Base-by-base conservation (phyloP, 495 filamentous ascomycete species). In the Hypoxylon subgilvum region DNA sequence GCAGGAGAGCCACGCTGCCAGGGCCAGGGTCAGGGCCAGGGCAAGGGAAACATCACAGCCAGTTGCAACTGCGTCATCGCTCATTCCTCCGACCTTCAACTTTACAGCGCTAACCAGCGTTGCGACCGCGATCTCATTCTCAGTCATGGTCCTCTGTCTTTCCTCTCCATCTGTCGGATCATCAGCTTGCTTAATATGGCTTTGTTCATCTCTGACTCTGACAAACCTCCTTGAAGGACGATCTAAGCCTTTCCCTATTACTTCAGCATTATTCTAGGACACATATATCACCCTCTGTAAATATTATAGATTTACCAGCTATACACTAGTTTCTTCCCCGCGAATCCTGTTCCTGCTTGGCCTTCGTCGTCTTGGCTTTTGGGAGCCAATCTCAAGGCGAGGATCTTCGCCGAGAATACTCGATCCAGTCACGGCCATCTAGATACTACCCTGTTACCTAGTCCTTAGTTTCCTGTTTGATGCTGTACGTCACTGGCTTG, bases 51-150 rank as follows among this genome's bases (percentile, higher is more conserved):
- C n/a, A n/a, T n/a, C n/a, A n/a, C n/a, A 52, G 38, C 27, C 53
- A 53, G 43, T 40, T 36, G 47, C 16, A 63, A 53, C 60, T 63
- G 53, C 60, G 60, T 63, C 60, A 63, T 63, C 52, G 53, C 38
- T 49, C 52, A 49, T 63, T 53, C 53, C 48, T 43, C 39, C 30
- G 42, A 53, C 49, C 6, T 42, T 22, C 22, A 44, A 16, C 38
- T 30, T 43, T 16, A 23, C 35, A 21, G 49, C 31, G 50, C 50
- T 39, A 54, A 61, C 9, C 43, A 18, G n/a, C 46, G 6, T 23
- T 52, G 31, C n/a, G 12, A 46, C 17, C 25, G 39, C 44, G 45
- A 50, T 19, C 36, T 23, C 22, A 53, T 36, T 19, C 5, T 39
- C 4, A 30, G 40, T 2, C n/a, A 1, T 31, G 13, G 18, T n/a